Evolutionary conservation across 2,329 filamentous ascomycete species (phyloP).

Genomic region (Amauroascus niger): DNA sequence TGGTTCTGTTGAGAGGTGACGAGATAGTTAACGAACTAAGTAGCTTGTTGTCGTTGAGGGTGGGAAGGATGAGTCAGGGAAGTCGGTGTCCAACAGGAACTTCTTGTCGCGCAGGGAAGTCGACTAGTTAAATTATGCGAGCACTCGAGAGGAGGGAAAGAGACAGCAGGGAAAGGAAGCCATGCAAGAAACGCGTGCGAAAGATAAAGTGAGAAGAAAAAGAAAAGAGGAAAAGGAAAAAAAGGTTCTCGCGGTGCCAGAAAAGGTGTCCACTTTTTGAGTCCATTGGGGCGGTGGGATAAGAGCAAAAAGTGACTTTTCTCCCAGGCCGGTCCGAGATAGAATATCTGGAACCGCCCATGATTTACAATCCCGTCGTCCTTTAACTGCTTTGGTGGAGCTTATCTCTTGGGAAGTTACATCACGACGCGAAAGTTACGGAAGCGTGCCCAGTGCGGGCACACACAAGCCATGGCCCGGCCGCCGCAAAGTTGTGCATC

Average conservation of each 20-base stretch:
- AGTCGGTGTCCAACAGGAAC: not conserved
- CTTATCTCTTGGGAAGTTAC: slow-evolving; percentile 5
- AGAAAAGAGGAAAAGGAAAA: not conserved
- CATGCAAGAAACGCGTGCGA: no score
- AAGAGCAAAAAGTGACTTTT: not conserved
- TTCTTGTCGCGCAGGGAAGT: no score
- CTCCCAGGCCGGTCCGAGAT: no score
- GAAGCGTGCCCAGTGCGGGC: no score
- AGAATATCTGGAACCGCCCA: not conserved
- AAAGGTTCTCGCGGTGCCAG: not conserved
- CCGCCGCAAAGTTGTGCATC: no score
- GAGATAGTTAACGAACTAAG: no score
- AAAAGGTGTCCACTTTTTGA: not conserved
- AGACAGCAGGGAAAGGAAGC: no score
- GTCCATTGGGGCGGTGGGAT: no score
- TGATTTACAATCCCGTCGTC: not conserved
- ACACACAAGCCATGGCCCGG: no score
- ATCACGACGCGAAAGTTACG: not conserved
- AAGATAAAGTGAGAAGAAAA: no score
- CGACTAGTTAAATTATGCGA: not conserved
- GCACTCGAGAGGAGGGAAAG: not conserved
- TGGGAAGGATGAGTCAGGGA: not conserved
- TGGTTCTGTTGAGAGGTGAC: not conserved
- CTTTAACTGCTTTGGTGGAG: not conserved
- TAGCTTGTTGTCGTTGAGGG: no score